Conservation (phyloP, 352 stramenopile genomes). For the Stramenopiles sp. region DNA sequence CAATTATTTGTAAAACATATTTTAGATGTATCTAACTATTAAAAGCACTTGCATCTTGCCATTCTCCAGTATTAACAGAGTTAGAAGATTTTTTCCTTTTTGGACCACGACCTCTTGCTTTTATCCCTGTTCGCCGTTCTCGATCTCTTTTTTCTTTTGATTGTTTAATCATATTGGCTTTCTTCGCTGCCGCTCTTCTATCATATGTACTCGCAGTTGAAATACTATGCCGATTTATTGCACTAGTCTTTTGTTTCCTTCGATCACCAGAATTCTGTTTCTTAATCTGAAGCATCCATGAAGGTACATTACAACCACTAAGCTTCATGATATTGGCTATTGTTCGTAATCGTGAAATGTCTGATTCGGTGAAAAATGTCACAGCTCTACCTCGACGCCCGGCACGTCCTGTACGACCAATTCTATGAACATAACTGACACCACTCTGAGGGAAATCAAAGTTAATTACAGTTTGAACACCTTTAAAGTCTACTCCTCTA, state of each 20-base stretch:
- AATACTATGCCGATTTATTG: constrained; percentile 7
- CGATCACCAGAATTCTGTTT: constrained; percentile 1
- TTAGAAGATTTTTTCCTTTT: constrained; percentile 4
- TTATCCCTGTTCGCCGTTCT: neutral
- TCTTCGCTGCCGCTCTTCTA: constrained; percentile 1
- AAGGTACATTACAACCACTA: constrained; percentile 73
- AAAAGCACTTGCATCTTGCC: no score
- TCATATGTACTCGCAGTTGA: neutral
- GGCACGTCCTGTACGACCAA: constrained; percentile 65
- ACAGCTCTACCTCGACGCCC: constrained; percentile 59
- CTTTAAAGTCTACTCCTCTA: constrained; percentile 93
- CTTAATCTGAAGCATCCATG: constrained; percentile 84
- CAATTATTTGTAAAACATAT: no score
- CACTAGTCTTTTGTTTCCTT: constrained; percentile 1
- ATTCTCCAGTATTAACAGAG: no score
- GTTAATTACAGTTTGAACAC: constrained; percentile 97
- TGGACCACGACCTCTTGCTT: no score
- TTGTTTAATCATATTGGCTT: neutral
- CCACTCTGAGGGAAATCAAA: constrained; percentile 79
- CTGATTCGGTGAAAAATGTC: constrained; percentile 83
- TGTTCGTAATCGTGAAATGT: constrained; percentile 29
- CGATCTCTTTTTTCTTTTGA: neutral
- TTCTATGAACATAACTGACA: constrained; percentile 85
- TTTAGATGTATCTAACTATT: no score
- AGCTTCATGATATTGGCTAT: constrained; percentile 95